phyloP scores from a whole-genome alignment of 202 grass and related monocot species.

The Musa balbisiana region DNA sequence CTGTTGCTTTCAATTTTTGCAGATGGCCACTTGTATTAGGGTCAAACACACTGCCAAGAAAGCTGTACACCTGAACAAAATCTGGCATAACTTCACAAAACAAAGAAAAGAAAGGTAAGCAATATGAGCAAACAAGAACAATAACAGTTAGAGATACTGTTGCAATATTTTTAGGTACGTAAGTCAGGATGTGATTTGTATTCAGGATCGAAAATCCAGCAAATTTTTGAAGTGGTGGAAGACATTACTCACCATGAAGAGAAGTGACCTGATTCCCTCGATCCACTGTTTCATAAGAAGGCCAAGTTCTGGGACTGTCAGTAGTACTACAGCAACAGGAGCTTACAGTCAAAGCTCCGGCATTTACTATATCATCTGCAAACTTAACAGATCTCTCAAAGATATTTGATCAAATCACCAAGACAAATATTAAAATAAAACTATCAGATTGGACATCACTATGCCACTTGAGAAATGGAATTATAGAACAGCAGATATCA shows the following conservation, averaged over 20 bases:
- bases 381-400: background rate
- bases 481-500: too few relatives aligned
- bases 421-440: background rate
- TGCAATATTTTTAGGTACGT: too few relatives aligned
- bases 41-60: slow-evolving; percentile 10
- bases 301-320: slow-evolving; percentile 3
- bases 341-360: background rate
- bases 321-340: slow-evolving; percentile 7
- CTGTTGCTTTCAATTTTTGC: background rate
- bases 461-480: too few relatives aligned
- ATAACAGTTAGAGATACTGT: background rate
- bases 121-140: background rate
- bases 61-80: slow-evolving; percentile 11
- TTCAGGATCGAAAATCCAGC: background rate
- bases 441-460: background rate
- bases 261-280: background rate
- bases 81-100: slow-evolving; percentile 8
- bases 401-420: background rate
- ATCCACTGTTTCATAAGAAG: slow-evolving; percentile 6
- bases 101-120: background rate
- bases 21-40: background rate
- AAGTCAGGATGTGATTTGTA: too few relatives aligned
- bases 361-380: background rate
- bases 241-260: slow-evolving; percentile 9
- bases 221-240: background rate